Percentiles rank a stretch among this genome's conserved stretches.
Evolutionary conservation across 352 stramenopile genomes (phyloP).

Genomic region (Globisporangium recalcitrans): DNA sequence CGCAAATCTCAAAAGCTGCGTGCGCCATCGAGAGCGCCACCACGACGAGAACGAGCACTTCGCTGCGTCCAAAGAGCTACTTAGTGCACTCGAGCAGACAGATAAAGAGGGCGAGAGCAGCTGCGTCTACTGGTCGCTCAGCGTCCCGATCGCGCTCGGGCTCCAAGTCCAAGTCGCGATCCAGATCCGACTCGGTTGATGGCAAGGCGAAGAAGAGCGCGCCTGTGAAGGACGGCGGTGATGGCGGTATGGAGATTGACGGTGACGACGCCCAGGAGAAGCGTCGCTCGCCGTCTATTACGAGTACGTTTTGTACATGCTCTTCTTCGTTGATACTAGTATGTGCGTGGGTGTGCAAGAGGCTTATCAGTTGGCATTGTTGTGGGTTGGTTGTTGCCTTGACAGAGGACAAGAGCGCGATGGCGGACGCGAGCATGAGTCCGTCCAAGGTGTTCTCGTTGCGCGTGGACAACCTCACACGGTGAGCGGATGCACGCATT

Average conservation of each 20-base stretch:
- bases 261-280: not conserved
- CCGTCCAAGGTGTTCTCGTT: conserved; percentile 32
- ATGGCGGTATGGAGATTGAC: not conserved
- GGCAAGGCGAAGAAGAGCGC: not conserved
- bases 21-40: not conserved
- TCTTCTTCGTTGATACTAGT: too few species aligned
- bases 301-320: not conserved
- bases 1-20: not conserved
- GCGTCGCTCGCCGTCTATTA: not conserved
- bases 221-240: not conserved
- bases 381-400: not conserved
- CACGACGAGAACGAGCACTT: not conserved
- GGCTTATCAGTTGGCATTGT: too few species aligned
- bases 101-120: not conserved
- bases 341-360: conserved; percentile 1
- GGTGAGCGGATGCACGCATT: conserved; percentile 17
- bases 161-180: conserved; percentile 9
- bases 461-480: conserved; percentile 78
- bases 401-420: conserved; percentile 10
- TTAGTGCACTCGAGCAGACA: not conserved
- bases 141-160: conserved; percentile 4
- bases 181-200: not conserved
- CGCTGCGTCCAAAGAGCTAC: not conserved
- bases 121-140: not conserved
- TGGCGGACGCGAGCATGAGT: conserved; percentile 7